Conservation (phyloP, 352 stramenopile species). For the Globisporangium viniferum region DNA sequence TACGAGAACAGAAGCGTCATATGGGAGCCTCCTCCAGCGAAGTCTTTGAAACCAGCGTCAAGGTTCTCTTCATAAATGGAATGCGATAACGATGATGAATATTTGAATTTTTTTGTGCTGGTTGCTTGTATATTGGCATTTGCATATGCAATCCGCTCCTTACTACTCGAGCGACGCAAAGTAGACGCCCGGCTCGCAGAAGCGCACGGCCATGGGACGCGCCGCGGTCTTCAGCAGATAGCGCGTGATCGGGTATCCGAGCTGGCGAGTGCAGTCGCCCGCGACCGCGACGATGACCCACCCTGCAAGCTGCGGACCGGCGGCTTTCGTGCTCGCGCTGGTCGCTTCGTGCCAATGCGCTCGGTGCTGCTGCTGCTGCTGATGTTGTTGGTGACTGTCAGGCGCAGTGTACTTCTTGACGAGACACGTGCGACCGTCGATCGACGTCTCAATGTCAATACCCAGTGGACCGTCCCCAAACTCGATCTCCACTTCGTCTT, state of each 20-base stretch:
- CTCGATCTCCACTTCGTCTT: slow-evolving; percentile 64
- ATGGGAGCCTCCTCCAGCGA: too few relatives aligned
- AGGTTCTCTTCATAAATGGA: too few relatives aligned
- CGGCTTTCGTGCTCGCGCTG: slow-evolving; percentile 14
- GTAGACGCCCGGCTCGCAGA: slow-evolving; percentile 76
- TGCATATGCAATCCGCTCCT: not conserved
- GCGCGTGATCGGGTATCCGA: slow-evolving; percentile 61
- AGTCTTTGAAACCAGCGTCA: too few relatives aligned
- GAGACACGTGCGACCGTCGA: slow-evolving; percentile 62
- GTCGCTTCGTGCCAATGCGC: slow-evolving; percentile 17
- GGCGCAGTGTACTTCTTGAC: slow-evolving; percentile 47
- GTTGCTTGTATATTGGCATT: not conserved
- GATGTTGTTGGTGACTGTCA: not conserved
- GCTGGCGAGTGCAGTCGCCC: slow-evolving; percentile 59
- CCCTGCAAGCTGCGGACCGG: slow-evolving; percentile 28
- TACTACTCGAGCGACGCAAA: slow-evolving; percentile 49
- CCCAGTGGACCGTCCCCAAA: slow-evolving; percentile 55
- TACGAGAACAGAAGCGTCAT: too few relatives aligned
- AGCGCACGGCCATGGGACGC: slow-evolving; percentile 63
- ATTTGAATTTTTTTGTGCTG: too few relatives aligned
- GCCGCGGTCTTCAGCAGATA: slow-evolving; percentile 70
- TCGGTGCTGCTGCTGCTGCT: slow-evolving; percentile 16
- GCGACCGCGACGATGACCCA: slow-evolving; percentile 74
- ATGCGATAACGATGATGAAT: too few relatives aligned
- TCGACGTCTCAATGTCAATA: slow-evolving; percentile 75